Base-by-base conservation (phyloP, 225 moss, liverwort and hornwort species). In the Bryoerythrophyllum caledonicum region DNA sequence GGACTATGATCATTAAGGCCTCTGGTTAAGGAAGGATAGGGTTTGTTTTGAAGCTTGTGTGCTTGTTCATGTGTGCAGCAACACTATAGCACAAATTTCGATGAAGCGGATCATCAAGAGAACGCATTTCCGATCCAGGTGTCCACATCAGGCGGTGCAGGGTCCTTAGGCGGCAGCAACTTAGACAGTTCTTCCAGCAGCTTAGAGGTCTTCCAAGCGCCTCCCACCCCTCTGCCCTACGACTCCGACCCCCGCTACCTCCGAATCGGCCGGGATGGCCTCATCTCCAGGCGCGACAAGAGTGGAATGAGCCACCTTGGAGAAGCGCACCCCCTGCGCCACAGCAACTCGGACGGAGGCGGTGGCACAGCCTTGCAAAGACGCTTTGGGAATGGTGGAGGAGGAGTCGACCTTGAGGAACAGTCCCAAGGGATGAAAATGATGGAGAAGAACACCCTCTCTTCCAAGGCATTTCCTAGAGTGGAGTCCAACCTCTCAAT, bases 201-300 rank as follows among this genome's bases (percentile, higher is more conserved):
- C 66, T 88, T 94, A n/a, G 94, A 96, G 64, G 90, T 94, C 63
- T 96, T 90, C 60, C 92, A 94, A 80, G 94, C 96, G 25, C 96
- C 96, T 65, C 96, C 96, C 17, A 85, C 87, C 49, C 96, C 96
- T 28, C 83, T 96, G 76, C 94, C 96, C 30, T 96, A 96, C 81
- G 94, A 92, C 75, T 86, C 90, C 74, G 96, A 96, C 58, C 84
- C 86, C 53, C 89, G 86, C n/a, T 89, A 86, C 41, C 69, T 86
- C 14, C 86, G 89, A 43, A 83, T 75, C 8, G 82, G 64, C 41
- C 86, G 82, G 6, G 82, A 89, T 56, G 89, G 89, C 5, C 84
- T 89, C 61, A 81, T 86, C 5, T 89, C 86, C 0, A 83, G 89
- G 48, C 83, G 86, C 2, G 88, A 89, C 74, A 89, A 89, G 79